A percentile compares a stretch with the other conserved stretches of the same genome.
Conservation (phyloP, 1,284 basidiomycete genomes). For the Stereum hirsutum region DNA sequence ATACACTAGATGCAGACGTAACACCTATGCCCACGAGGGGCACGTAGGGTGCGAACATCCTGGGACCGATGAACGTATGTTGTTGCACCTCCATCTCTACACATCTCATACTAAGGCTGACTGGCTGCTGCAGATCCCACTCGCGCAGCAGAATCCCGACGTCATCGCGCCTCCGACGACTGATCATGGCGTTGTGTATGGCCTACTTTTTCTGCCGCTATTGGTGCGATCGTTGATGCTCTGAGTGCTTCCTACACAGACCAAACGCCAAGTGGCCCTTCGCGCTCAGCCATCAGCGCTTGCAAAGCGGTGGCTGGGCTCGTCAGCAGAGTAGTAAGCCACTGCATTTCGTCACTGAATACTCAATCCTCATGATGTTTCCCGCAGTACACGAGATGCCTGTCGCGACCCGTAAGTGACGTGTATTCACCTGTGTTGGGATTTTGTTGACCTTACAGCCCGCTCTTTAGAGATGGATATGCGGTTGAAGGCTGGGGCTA, state of each 20-base stretch:
- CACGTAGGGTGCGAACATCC: constrained; percentile 37
- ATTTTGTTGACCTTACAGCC: no score
- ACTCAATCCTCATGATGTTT: constrained; percentile 6
- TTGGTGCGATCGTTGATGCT: background rate
- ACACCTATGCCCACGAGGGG: constrained; percentile 24
- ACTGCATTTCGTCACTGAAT: background rate
- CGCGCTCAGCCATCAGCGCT: constrained; percentile 54
- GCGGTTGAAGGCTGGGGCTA: constrained; percentile 54
- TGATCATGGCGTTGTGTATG: constrained; percentile 54
- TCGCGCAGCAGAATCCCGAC: constrained; percentile 53
- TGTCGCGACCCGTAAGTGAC: constrained; percentile 38
- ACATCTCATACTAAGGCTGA: no score
- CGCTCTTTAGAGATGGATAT: constrained; percentile 46
- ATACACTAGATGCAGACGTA: no score
- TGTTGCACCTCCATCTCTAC: no score
- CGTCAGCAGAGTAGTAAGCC: constrained; percentile 53
- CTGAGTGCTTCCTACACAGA: constrained; percentile 19
- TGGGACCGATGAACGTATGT: constrained; percentile 49
- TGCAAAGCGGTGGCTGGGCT: constrained; percentile 68
- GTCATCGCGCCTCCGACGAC: constrained; percentile 56
- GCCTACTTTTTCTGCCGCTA: constrained; percentile 11
- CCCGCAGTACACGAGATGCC: constrained; percentile 50
- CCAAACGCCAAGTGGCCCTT: constrained; percentile 67
- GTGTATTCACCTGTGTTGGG: constrained; percentile 4
- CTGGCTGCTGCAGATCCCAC: no score